Base-by-base conservation (phyloP, 257 asterid species). In the Hygrophila difformis region DNA sequence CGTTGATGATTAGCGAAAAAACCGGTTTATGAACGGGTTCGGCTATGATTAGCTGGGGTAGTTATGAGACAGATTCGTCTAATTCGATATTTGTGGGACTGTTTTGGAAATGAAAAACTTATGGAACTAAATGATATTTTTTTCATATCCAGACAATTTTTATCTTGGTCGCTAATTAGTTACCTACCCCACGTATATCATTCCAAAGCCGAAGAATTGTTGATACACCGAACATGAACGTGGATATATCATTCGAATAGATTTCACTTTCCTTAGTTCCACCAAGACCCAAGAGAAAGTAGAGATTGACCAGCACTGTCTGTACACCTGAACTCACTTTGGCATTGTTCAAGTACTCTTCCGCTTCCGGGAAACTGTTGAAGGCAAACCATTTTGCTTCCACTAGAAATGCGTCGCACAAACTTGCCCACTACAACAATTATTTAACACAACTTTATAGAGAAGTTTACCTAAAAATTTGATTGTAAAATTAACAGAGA, bases 331-430 rank as follows among this genome's bases (percentile, higher is more conserved):
- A 56, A 62, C 68, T 73, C 39, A 73, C 65, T 22, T 40, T 68
- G 3, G 57, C 73, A 14, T 64, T 68, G 12, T 41, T 50, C 38
- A 73, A 46, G 45, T 73, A 68, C 48, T 55, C 52, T 0, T 29
- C 57, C 6, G 76, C 40, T 2, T 21, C 28, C 12, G 75, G 75
- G 18, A 61, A 43, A 10, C 61, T 15, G 1, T 49, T 40, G 1
- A 59, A 51, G 28, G 53, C 66, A 1, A 69, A 65, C 77, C 81
- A 73, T 36, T 60, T 44, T 2, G 62, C 62, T 60, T 74, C 77
- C 56, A 64, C 66, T 13, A 83, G 67, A 57, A 71, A 83, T 21
- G 84, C 79, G 7, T 53, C 46, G 66, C 84, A 79, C 55, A 79
- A 51, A 37, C 22, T 60, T 29, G 18, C 77, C 31, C 31, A 26